Conservation (phyloP, 805 yeast species). For the Candida easanensis region DNA sequence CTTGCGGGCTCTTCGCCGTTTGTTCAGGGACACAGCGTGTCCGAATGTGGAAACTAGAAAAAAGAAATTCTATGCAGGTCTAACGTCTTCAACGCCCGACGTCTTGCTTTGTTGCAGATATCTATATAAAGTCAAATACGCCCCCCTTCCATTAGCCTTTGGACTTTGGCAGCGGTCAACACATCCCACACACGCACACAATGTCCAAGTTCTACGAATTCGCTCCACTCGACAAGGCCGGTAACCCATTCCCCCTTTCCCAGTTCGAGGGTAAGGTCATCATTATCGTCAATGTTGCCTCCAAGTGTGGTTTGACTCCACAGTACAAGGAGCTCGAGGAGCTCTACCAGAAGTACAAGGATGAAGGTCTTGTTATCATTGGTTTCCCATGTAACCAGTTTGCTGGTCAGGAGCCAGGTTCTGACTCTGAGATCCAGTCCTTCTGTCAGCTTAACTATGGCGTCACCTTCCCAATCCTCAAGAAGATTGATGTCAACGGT, state of each 20-base stretch:
- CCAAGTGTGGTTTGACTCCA: constrained; percentile 81
- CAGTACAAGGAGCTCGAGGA: constrained; percentile 75
- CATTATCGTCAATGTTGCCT: constrained; percentile 82
- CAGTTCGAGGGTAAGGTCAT: constrained; percentile 78
- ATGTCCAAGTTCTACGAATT: constrained; percentile 68
- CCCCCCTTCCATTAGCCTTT: background rate
- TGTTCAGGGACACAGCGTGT: constrained; percentile 5
- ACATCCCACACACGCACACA: constrained; percentile 1
- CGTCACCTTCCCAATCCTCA: constrained; percentile 85
- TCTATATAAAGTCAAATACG: too few species aligned
- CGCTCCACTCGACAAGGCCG: constrained; percentile 58
- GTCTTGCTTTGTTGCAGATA: too few species aligned
- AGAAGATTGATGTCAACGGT: constrained; percentile 90
- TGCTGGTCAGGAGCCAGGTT: constrained; percentile 75
- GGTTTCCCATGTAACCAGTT: constrained; percentile 94
- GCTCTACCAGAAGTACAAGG: constrained; percentile 63
- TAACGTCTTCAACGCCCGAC: background rate
- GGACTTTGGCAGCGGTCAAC: background rate
- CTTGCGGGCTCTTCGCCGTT: constrained; percentile 4
- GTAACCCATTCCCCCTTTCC: constrained; percentile 55
- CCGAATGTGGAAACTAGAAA: constrained; percentile 8
- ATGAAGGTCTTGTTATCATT: constrained; percentile 62
- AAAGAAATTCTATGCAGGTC: constrained; percentile 5
- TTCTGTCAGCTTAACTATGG: constrained; percentile 85
- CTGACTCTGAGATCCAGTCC: constrained; percentile 63